A percentile compares a stretch with the other conserved stretches of the same genome.
Conservation (phyloP, 2,329 filamentous ascomycete genomes). For the Penicillium sp. region DNA sequence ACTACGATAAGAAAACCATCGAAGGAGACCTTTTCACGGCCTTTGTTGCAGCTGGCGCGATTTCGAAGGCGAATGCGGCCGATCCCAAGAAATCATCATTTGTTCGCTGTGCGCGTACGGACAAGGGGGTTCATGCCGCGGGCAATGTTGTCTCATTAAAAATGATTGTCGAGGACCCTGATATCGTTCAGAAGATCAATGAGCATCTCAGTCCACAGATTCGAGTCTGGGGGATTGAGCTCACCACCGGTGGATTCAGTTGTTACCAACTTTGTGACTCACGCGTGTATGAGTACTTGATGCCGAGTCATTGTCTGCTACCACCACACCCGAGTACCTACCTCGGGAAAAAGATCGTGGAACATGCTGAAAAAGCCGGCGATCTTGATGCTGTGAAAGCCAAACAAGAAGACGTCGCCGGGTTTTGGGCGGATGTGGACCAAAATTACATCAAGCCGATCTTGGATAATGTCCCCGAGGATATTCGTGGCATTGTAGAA, state of each 20-base stretch:
- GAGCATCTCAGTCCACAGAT: slow-evolving; percentile 78
- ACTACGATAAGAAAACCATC: slow-evolving; percentile 73
- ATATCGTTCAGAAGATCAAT: slow-evolving; percentile 90
- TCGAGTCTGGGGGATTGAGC: slow-evolving; percentile 85
- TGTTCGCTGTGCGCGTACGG: slow-evolving; percentile 87
- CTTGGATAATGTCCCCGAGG: slow-evolving; percentile 43
- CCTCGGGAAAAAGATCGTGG: slow-evolving; percentile 74
- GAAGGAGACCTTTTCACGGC: slow-evolving; percentile 92
- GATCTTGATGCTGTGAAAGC: slow-evolving; percentile 62
- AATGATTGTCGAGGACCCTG: slow-evolving; percentile 84
- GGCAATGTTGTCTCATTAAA: slow-evolving; percentile 94
- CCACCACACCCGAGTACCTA: slow-evolving; percentile 87
- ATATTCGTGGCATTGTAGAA: slow-evolving; percentile 37
- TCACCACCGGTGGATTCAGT: slow-evolving; percentile 85
- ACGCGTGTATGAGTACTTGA: slow-evolving; percentile 92
- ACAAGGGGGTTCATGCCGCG: slow-evolving; percentile 95
- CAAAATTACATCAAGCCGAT: slow-evolving; percentile 71
- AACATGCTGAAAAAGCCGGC: slow-evolving; percentile 66
- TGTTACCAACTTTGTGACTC: slow-evolving; percentile 94
- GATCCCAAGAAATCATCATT: slow-evolving; percentile 95
- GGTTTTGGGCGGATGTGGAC: slow-evolving; percentile 79
- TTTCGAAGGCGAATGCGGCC: slow-evolving; percentile 93
- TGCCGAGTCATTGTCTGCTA: slow-evolving; percentile 86
- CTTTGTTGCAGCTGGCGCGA: slow-evolving; percentile 83
- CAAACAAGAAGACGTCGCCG: slow-evolving; percentile 68